A percentile compares a stretch with the other conserved stretches of the same genome.
phyloP scores from a whole-genome alignment of 345 rosid species.

The Salix brachista region DNA sequence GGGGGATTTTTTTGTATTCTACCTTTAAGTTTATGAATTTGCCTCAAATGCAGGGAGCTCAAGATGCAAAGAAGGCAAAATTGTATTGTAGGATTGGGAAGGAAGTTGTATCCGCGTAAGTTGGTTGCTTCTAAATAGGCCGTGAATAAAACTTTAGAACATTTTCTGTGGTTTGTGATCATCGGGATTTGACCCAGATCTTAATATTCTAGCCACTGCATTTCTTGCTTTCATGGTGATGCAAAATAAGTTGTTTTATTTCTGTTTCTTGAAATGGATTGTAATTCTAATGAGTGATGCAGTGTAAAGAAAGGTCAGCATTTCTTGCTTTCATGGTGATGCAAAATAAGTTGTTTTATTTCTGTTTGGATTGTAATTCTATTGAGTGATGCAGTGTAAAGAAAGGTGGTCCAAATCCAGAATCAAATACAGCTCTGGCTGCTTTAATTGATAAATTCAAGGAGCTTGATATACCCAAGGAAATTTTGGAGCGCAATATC shows the following conservation, averaged over 20 bases:
- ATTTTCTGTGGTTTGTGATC: not conserved
- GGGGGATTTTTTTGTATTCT: not conserved
- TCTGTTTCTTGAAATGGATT: not conserved
- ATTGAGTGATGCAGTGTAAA: constrained; percentile 53
- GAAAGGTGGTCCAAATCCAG: constrained; percentile 83
- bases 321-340: not conserved
- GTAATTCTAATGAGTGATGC: constrained; percentile 19
- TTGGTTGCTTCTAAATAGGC: constrained; percentile 14
- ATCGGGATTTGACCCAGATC: too few relatives aligned
- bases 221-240: not conserved
- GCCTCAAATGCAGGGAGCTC: constrained; percentile 56
- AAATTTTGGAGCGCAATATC: constrained; percentile 85
- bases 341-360: not conserved
- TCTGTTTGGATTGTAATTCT: not conserved
- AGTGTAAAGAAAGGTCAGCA: constrained; percentile 86
- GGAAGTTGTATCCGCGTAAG: constrained; percentile 93
- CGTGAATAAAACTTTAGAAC: not conserved
- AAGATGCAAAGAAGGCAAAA: constrained; percentile 86
- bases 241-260: not conserved
- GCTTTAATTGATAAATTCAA: constrained; percentile 79
- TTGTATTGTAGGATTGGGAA: constrained; percentile 72
- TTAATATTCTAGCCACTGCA: too few relatives aligned
- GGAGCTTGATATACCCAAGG: constrained; percentile 90
- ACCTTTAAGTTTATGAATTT: constrained; percentile 12
- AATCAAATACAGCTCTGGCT: constrained; percentile 67